Percentiles rank a stretch among this genome's conserved stretches.
Evolutionary conservation across 352 stramenopile species (phyloP).

Genomic region (Lagenidium sp.): DNA sequence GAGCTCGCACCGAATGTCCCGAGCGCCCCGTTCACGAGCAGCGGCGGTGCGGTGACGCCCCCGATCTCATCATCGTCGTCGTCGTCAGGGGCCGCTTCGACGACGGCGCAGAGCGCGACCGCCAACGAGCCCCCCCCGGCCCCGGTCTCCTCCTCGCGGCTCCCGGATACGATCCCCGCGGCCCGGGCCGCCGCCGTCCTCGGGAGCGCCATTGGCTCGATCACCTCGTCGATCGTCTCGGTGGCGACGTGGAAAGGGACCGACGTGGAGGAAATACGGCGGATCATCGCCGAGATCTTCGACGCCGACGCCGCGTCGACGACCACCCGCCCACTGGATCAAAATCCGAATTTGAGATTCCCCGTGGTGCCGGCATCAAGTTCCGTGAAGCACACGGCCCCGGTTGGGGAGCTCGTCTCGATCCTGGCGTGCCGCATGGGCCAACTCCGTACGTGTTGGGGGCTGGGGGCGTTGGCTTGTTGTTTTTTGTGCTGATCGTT

Average conservation of each 20-base stretch:
- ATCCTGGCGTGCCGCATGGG: constrained; percentile 59
- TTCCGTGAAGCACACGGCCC: constrained; percentile 27
- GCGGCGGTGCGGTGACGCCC: too few species aligned
- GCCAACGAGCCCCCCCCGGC: too few species aligned
- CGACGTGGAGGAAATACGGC: constrained; percentile 55
- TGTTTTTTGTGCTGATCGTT: neutral
- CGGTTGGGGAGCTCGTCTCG: constrained; percentile 59
- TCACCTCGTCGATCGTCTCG: constrained; percentile 53
- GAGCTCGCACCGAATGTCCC: constrained; percentile 57
- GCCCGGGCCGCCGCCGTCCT: constrained; percentile 66
- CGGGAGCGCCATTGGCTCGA: constrained; percentile 51
- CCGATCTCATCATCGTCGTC: too few species aligned
- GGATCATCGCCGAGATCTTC: constrained; percentile 44
- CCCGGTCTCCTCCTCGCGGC: too few species aligned
- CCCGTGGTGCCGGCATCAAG: constrained; percentile 4
- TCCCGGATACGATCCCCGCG: constrained; percentile 50
- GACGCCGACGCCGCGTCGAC: constrained; percentile 14
- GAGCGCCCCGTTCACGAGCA: too few species aligned
- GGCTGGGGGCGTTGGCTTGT: constrained; percentile 2
- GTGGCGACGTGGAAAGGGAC: constrained; percentile 67
- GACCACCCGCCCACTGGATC: too few species aligned
- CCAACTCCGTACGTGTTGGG: constrained; percentile 39
- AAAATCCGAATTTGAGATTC: too few species aligned
- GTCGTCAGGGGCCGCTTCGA: too few species aligned
- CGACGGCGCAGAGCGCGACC: neutral